These are phyloP conservation scores for Cryphonectria carpinicola DNA, from an alignment of 2,329 filamentous ascomycete species.

Conservation along the genomic window DNA sequence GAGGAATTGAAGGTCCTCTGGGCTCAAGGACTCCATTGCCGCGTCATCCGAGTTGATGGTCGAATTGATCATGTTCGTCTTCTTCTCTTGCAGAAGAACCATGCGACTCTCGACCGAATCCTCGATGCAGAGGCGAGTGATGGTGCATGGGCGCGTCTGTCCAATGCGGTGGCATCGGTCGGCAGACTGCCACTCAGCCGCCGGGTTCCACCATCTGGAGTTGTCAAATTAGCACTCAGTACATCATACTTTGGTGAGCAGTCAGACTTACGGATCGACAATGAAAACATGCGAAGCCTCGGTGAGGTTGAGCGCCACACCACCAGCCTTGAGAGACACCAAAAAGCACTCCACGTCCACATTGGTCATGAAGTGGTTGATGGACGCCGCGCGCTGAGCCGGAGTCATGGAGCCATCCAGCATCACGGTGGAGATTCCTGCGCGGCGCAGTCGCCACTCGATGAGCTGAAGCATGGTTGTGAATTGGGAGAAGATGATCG, in stretches of 20 bases:
- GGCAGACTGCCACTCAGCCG: slow-evolving; percentile 98
- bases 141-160: slow-evolving; percentile 89
- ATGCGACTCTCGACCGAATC: slow-evolving; percentile 97
- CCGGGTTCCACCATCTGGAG: slow-evolving; percentile 95
- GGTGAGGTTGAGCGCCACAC: slow-evolving; percentile 92
- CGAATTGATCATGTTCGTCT: slow-evolving; percentile 95
- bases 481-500: slow-evolving; percentile 96
- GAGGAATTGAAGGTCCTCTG: slow-evolving; percentile 93
- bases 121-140: slow-evolving; percentile 93
- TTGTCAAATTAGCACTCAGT: slow-evolving; percentile 17
- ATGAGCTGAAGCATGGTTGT: slow-evolving; percentile 97
- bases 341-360: slow-evolving; percentile 94
- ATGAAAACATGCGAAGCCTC: slow-evolving; percentile 96
- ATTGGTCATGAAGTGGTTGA: slow-evolving; percentile 96
- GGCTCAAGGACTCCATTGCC: slow-evolving; percentile 87
- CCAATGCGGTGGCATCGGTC: slow-evolving; percentile 95
- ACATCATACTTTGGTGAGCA: neutral
- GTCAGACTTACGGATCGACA: slow-evolving; percentile 78
- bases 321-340: slow-evolving; percentile 93
- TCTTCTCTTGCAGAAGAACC: slow-evolving; percentile 96
- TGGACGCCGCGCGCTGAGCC: slow-evolving; percentile 87
- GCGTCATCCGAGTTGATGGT: slow-evolving; percentile 93
- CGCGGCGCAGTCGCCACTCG: slow-evolving; percentile 92
- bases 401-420: slow-evolving; percentile 97
- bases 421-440: slow-evolving; percentile 98